Evolutionary conservation across 192 early-diverging fungal species (phyloP).

Genomic region (Fimicolochytrium jonesii): DNA sequence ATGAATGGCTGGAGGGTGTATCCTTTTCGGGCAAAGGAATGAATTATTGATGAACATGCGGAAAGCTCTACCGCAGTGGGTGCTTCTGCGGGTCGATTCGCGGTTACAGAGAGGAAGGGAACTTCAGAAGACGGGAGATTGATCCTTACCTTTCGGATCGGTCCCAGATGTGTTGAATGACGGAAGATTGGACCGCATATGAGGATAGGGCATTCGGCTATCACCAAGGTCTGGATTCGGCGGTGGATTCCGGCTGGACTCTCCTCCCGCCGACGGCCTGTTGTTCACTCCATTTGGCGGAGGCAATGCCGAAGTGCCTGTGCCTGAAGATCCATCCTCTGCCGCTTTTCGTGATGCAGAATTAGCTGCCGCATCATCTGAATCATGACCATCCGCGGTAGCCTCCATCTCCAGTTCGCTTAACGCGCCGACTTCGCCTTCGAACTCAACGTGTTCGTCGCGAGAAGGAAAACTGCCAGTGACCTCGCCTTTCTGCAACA

Average conservation of each 20-base stretch:
- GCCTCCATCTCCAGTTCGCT: constrained; percentile 9
- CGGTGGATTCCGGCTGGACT: background rate
- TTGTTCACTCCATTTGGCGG: no score
- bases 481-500: constrained; percentile 24
- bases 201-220: no score
- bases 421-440: constrained; percentile 3
- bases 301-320: background rate
- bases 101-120: background rate
- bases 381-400: background rate
- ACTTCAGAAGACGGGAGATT: background rate
- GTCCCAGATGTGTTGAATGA: no score
- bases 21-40: constrained; percentile 5
- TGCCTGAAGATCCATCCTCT: background rate
- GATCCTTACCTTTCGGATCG: no score
- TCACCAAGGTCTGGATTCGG: no score
- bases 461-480: constrained; percentile 11
- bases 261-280: background rate
- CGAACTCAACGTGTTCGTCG: background rate
- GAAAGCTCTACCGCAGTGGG: background rate
- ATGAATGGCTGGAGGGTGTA: constrained; percentile 15
- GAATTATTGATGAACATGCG: constrained; percentile 1
- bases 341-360: background rate
- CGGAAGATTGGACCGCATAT: no score
- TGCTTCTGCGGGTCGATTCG: background rate
- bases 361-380: background rate